Percentiles rank a stretch among this genome's conserved stretches.
Conservation (phyloP, 257 asterid genomes). For the Scutellaria galericulata region DNA sequence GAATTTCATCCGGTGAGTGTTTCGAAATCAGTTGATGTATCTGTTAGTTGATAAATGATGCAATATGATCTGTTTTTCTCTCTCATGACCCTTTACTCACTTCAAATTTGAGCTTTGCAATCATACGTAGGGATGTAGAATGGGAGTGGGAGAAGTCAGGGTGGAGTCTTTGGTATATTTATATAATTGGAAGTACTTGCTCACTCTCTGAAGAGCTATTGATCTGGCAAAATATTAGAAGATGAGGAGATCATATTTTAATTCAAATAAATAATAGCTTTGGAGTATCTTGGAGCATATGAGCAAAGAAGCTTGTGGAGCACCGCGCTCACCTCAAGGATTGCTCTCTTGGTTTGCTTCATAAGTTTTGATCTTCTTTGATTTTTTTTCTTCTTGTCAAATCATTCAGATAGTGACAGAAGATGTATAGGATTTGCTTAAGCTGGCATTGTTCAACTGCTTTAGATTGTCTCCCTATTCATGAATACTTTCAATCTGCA, state of each 20-base stretch:
- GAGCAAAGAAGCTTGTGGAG: slow-evolving; percentile 99
- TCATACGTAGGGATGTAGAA: slow-evolving; percentile 95
- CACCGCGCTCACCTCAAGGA: slow-evolving; percentile 96
- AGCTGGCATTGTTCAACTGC: slow-evolving; percentile 33
- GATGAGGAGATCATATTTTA: slow-evolving; percentile 82
- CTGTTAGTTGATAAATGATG: too few species aligned
- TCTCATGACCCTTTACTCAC: too few species aligned
- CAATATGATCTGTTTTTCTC: too few species aligned
- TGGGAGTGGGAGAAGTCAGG: slow-evolving; percentile 97
- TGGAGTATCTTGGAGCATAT: slow-evolving; percentile 96
- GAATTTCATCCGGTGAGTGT: too few species aligned
- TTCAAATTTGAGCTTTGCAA: slow-evolving; percentile 94
- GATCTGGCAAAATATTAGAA: slow-evolving; percentile 77
- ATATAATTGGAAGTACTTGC: slow-evolving; percentile 85
- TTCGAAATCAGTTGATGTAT: too few species aligned
- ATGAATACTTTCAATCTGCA: slow-evolving; percentile 42
- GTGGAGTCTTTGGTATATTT: slow-evolving; percentile 83
- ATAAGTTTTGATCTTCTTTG: slow-evolving; percentile 60
- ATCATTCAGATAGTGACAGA: slow-evolving; percentile 39
- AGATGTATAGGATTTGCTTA: slow-evolving; percentile 34
- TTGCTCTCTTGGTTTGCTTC: slow-evolving; percentile 99
- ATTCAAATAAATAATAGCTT: slow-evolving; percentile 65
- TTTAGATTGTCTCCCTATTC: slow-evolving; percentile 29
- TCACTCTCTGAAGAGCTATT: slow-evolving; percentile 81
- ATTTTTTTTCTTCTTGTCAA: slow-evolving; percentile 45